phyloP scores from a whole-genome alignment of 306 rosid species.

The Quillaja saponaria region DNA sequence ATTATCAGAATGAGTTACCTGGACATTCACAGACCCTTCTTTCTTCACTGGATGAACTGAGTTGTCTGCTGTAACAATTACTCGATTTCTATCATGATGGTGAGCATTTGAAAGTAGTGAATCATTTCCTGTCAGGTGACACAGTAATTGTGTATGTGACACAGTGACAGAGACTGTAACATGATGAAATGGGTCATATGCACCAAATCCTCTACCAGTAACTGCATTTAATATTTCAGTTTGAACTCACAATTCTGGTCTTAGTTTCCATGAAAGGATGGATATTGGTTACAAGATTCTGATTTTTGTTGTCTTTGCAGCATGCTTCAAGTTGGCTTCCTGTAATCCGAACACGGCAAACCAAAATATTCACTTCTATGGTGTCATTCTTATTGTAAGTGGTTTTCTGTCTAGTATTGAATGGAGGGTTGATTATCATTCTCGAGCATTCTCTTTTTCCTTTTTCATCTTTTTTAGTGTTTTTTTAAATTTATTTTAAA shows the following conservation, averaged over 20 bases:
- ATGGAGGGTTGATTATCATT: conserved; percentile 17
- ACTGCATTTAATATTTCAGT: background rate
- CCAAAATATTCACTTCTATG: conserved; percentile 78
- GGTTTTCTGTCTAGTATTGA: conserved; percentile 24
- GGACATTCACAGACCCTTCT: no score
- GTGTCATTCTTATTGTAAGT: conserved; percentile 73
- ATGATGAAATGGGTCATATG: conserved; percentile 4
- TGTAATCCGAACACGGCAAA: conserved; percentile 68
- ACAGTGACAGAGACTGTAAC: background rate
- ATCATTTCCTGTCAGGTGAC: no score
- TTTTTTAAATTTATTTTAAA: no score
- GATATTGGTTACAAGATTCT: conserved; percentile 13
- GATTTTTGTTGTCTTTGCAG: conserved; percentile 52
- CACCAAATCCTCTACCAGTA: background rate
- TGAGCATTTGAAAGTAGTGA: no score
- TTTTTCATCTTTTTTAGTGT: background rate
- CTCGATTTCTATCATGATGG: no score
- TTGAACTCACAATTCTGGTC: background rate
- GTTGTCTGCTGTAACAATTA: no score
- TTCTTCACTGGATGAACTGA: no score
- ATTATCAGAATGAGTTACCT: no score
- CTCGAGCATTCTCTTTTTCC: background rate
- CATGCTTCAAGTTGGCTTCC: conserved; percentile 69
- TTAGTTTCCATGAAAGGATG: conserved; percentile 8
- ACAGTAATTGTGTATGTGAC: background rate